These are phyloP conservation scores for Zygnema circumcarinatum DNA, from an alignment of 139 green algal species.

Conservation along the genomic window DNA sequence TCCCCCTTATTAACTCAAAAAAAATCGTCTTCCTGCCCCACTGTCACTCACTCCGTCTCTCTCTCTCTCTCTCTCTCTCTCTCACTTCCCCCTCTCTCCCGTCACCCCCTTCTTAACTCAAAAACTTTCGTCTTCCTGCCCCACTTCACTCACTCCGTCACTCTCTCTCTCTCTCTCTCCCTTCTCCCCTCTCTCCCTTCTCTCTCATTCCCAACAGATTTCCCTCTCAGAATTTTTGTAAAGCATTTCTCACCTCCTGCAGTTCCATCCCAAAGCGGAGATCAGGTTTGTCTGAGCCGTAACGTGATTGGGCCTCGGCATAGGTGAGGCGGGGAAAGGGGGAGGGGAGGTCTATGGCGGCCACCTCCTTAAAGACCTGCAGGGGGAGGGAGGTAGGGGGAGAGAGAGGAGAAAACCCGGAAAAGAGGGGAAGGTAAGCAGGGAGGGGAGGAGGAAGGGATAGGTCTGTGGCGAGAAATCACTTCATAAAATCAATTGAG, in stretches of 20 bases:
- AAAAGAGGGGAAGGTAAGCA: neutral
- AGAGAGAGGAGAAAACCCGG: neutral
- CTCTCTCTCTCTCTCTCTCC: no score
- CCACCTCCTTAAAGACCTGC: slow-evolving; percentile 65
- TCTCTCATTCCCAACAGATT: no score
- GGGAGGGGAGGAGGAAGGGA: neutral
- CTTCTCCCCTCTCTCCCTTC: no score
- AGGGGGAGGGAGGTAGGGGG: no score
- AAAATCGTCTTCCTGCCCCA: no score
- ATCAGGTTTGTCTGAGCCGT: slow-evolving; percentile 76
- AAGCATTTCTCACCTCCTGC: slow-evolving; percentile 68
- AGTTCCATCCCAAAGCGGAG: slow-evolving; percentile 85
- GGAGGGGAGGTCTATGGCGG: slow-evolving; percentile 67
- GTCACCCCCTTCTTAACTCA: no score
- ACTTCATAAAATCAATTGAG: neutral
- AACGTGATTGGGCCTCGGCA: slow-evolving; percentile 85
- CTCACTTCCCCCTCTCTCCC: no score
- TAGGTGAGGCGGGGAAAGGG: slow-evolving; percentile 89
- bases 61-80: no score
- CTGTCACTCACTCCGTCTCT: no score
- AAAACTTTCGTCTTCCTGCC: no score
- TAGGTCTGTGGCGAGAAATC: neutral
- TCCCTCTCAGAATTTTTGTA: no score
- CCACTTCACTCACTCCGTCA: no score
- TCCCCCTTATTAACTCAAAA: neutral